phyloP scores from a whole-genome alignment of 371 early-diverging fungal species.

The Umbelopsis sp. region DNA sequence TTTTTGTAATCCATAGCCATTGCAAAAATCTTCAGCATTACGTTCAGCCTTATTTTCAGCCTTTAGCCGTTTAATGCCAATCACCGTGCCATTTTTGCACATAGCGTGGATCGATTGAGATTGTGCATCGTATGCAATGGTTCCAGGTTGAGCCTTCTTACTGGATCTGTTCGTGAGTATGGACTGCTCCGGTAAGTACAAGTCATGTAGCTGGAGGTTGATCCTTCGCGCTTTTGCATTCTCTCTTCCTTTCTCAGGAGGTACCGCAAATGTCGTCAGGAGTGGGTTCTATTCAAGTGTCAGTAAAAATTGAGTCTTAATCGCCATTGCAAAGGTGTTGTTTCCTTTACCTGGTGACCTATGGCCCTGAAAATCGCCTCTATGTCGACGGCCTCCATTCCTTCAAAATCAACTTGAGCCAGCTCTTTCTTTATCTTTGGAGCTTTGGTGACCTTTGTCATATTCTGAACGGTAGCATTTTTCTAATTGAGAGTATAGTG shows the following conservation, averaged over 20 bases:
- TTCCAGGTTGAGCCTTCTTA: constrained; percentile 47
- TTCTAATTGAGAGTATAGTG: constrained; percentile 22
- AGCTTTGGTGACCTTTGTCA: constrained; percentile 68
- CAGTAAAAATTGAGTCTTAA: constrained; percentile 21
- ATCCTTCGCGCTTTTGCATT: constrained; percentile 26
- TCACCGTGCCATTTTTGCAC: constrained; percentile 48
- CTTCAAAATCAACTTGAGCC: constrained; percentile 64
- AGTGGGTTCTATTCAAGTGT: constrained; percentile 35
- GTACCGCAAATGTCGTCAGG: constrained; percentile 33
- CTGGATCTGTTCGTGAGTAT: constrained; percentile 16
- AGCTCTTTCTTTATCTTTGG: constrained; percentile 69
- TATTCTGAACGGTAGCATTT: constrained; percentile 68
- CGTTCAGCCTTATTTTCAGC: constrained; percentile 66
- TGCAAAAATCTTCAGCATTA: constrained; percentile 70
- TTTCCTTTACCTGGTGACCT: constrained; percentile 66
- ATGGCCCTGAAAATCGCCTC: constrained; percentile 75
- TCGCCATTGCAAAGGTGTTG: constrained; percentile 12
- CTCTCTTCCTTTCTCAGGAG: constrained; percentile 26
- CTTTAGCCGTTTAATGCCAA: constrained; percentile 48
- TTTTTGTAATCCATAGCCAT: constrained; percentile 67
- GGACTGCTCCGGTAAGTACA: constrained; percentile 28
- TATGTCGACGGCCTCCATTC: constrained; percentile 64
- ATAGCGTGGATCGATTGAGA: constrained; percentile 42
- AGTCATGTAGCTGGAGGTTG: constrained; percentile 32
- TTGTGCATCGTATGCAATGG: constrained; percentile 43